Conservation (phyloP, 2,329 filamentous ascomycete species). For the Leptographium flavum region DNA sequence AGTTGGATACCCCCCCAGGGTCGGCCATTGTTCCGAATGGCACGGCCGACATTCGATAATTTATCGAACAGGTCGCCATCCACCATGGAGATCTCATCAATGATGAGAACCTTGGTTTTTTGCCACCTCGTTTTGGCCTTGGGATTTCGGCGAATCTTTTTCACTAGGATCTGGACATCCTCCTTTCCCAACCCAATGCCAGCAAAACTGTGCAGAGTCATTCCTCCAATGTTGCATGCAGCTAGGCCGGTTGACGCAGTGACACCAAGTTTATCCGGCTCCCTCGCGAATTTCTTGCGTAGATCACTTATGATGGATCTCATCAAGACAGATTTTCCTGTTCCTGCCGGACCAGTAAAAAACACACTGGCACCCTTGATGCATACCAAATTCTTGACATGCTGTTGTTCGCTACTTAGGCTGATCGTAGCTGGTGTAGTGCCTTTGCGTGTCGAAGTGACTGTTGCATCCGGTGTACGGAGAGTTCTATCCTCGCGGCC, state of each 20-base stretch:
- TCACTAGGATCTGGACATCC: slow-evolving; percentile 61
- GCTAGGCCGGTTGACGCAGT: slow-evolving; percentile 93
- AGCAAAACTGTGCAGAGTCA: slow-evolving; percentile 89
- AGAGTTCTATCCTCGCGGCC: slow-evolving; percentile 5
- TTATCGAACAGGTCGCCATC: slow-evolving; percentile 97
- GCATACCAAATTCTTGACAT: slow-evolving; percentile 71
- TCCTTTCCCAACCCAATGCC: slow-evolving; percentile 95
- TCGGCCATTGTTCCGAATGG: slow-evolving; percentile 75
- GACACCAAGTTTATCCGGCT: slow-evolving; percentile 76
- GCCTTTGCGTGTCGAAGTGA: slow-evolving; percentile 10
- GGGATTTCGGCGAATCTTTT: slow-evolving; percentile 77
- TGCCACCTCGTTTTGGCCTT: slow-evolving; percentile 87
- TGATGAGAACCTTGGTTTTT: slow-evolving; percentile 70
- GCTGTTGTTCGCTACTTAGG: slow-evolving; percentile 73
- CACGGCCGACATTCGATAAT: slow-evolving; percentile 72
- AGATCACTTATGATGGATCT: slow-evolving; percentile 75
- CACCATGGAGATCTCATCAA: slow-evolving; percentile 98
- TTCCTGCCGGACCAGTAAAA: slow-evolving; percentile 93
- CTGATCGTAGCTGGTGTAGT: slow-evolving; percentile 42
- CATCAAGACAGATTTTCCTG: slow-evolving; percentile 93
- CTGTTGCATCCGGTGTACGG: neutral
- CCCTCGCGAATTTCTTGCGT: slow-evolving; percentile 58
- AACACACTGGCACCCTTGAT: slow-evolving; percentile 79
- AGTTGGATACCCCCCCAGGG: slow-evolving; percentile 95
- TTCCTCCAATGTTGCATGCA: slow-evolving; percentile 91